Evolutionary conservation across 2,329 filamentous ascomycete species (phyloP).

Genomic region (Bertia moriformis): DNA sequence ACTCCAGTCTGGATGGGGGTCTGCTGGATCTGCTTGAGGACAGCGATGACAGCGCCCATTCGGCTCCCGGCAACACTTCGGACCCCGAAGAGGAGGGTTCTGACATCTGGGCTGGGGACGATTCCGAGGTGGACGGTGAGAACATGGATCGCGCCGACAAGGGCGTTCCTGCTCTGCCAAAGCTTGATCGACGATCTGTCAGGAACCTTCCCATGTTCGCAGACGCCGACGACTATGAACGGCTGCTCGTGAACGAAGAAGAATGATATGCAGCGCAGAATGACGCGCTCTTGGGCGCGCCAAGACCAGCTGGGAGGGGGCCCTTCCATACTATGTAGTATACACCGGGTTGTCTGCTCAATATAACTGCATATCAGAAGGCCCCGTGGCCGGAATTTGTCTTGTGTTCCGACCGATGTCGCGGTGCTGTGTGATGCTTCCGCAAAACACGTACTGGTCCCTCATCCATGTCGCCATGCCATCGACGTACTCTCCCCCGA

Average conservation of each 20-base stretch:
- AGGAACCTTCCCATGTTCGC: slow-evolving; percentile 87
- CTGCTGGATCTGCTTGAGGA: slow-evolving; percentile 18
- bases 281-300: no score
- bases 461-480: no score
- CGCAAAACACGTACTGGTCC: no score
- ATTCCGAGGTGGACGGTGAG: slow-evolving; percentile 6
- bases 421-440: no score
- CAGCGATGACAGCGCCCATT: slow-evolving; percentile 34
- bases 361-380: no score
- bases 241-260: slow-evolving; percentile 61
- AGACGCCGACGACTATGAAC: slow-evolving; percentile 83
- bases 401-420: no score
- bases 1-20: no score
- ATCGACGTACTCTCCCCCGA: no score
- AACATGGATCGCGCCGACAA: slow-evolving; percentile 7
- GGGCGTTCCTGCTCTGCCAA: slow-evolving; percentile 25
- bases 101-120: slow-evolving; percentile 21
- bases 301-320: no score
- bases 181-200: slow-evolving; percentile 65
- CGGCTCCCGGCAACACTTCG: slow-evolving; percentile 33
- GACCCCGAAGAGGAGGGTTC: slow-evolving; percentile 25
- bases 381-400: no score
- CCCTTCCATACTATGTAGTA: no score
- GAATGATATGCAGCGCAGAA: slow-evolving; percentile 16
- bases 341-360: no score